Evolutionary conservation across 169 alveolate species (phyloP).

Genomic region (Plasmodium billcollinsi): DNA sequence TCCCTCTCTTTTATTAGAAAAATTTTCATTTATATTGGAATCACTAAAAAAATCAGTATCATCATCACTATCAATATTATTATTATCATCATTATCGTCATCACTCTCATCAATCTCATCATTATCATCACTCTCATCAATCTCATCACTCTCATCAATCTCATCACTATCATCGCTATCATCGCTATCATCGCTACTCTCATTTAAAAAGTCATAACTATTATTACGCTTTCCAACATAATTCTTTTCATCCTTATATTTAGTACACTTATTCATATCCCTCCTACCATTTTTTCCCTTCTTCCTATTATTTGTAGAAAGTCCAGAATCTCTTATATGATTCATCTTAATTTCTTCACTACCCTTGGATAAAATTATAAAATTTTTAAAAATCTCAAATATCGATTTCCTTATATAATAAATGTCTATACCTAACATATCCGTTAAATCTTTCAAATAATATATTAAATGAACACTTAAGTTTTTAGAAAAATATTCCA

Average conservation of each 20-base stretch:
- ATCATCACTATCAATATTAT: slow-evolving; percentile 15
- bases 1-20: not conserved
- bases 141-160: not conserved
- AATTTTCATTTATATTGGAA: not conserved
- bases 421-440: slow-evolving; percentile 71
- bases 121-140: not conserved
- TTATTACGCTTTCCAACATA: not conserved
- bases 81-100: not conserved
- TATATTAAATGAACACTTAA: slow-evolving; percentile 40
- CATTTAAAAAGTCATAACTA: not conserved
- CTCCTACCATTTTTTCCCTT: not conserved
- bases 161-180: not conserved
- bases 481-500: slow-evolving; percentile 71
- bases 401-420: slow-evolving; percentile 66
- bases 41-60: slow-evolving; percentile 3
- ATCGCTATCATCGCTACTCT: not conserved
- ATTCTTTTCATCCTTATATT: slow-evolving; percentile 1
- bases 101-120: too few relatives aligned
- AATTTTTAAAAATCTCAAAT: slow-evolving; percentile 66
- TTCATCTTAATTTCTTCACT: slow-evolving; percentile 35
- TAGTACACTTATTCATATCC: not conserved
- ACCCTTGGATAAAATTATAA: slow-evolving; percentile 58
- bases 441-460: slow-evolving; percentile 50
- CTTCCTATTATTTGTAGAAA: too few relatives aligned
- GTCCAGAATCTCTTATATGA: not conserved